Evolutionary conservation across 441 rosid species (phyloP).

Genomic region (Gossypium gossypioides): DNA sequence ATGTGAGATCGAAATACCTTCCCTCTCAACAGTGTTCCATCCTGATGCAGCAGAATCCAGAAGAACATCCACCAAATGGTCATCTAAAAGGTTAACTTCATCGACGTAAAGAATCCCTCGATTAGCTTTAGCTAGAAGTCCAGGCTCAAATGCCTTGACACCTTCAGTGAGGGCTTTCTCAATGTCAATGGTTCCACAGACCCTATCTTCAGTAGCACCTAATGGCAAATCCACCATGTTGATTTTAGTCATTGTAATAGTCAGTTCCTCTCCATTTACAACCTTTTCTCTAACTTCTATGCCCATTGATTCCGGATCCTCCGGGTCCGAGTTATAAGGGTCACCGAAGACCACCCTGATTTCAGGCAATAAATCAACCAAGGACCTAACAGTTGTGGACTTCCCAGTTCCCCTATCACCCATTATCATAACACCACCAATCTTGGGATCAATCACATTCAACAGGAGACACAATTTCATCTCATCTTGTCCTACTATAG

Average conservation of each 20-base stretch:
- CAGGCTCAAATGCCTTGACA: conserved; percentile 94
- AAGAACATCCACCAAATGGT: conserved; percentile 89
- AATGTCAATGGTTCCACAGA: conserved; percentile 83
- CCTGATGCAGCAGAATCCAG: conserved; percentile 97
- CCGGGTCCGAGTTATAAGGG: conserved; percentile 83
- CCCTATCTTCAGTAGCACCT: conserved; percentile 94
- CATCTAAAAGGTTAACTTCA: conserved; percentile 89
- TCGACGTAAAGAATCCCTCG: conserved; percentile 91
- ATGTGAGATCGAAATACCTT: conserved; percentile 90
- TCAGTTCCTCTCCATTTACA: conserved; percentile 41
- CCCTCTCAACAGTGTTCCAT: conserved; percentile 96
- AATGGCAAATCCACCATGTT: conserved; percentile 94
- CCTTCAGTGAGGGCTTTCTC: conserved; percentile 95
- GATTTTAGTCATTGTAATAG: conserved; percentile 42
- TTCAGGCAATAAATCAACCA: conserved; percentile 81
- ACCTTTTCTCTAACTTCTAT: conserved; percentile 63
- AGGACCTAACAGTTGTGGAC: conserved; percentile 77
- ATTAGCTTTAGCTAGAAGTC: conserved; percentile 86
- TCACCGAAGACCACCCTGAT: conserved; percentile 68
- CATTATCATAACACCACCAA: conserved; percentile 96
- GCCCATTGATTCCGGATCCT: conserved; percentile 85
- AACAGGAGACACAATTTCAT: conserved; percentile 84
- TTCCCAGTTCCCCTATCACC: conserved; percentile 95
- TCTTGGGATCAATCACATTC: conserved; percentile 87
- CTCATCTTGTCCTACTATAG: conserved; percentile 96